phyloP scores from a whole-genome alignment of 441 rosid genomes.

The Mallotus japonicus region DNA sequence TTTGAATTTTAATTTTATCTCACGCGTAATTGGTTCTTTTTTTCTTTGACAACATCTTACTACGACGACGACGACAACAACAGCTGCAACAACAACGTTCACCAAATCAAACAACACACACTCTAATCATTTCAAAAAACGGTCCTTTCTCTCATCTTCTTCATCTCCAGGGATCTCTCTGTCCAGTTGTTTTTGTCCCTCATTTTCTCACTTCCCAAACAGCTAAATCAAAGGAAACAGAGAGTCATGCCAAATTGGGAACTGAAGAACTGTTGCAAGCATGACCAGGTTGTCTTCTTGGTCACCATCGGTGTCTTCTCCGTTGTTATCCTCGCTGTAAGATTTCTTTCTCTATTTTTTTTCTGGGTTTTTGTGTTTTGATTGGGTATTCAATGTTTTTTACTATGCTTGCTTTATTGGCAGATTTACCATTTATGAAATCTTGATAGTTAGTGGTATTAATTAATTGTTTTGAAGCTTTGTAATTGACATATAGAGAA shows the following conservation, averaged over 20 bases:
- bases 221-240: neutral
- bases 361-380: constrained; percentile 4
- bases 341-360: neutral
- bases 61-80: no score
- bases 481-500: neutral
- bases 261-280: constrained; percentile 66
- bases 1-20: neutral
- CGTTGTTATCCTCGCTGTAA: constrained; percentile 69
- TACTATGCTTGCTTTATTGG: neutral
- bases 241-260: constrained; percentile 61
- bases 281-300: constrained; percentile 56
- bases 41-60: neutral
- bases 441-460: neutral
- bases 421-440: neutral
- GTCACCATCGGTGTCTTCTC: constrained; percentile 70
- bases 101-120: neutral
- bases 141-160: neutral
- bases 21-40: neutral
- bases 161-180: neutral
- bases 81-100: neutral
- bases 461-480: neutral
- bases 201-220: constrained; percentile 19
- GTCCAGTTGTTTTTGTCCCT: neutral
- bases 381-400: neutral
- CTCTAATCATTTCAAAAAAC: neutral